These are phyloP conservation scores for Ogataea degrootiae DNA, from an alignment of 805 yeast genomes.

Conservation along the genomic window DNA sequence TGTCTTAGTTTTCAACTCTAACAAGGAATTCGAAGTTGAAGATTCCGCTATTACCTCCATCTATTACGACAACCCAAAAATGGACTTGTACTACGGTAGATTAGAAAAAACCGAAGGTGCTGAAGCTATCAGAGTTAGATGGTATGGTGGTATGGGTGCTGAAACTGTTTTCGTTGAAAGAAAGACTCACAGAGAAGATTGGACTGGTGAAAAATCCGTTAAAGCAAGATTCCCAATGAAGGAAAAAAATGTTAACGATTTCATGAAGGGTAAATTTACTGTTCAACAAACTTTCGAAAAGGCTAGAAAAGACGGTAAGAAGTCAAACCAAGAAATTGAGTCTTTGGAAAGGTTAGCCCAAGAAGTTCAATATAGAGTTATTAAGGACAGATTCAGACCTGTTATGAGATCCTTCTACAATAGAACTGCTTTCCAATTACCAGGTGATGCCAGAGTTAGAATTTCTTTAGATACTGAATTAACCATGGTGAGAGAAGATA, in stretches of 20 bases:
- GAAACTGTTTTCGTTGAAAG: conserved; percentile 94
- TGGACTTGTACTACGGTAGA: conserved; percentile 92
- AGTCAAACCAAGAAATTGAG: conserved; percentile 81
- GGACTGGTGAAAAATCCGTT: conserved; percentile 99
- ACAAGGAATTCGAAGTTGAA: conserved; percentile 91
- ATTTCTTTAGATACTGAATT: conserved; percentile 96
- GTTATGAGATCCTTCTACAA: conserved; percentile 94
- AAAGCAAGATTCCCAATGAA: conserved; percentile 93
- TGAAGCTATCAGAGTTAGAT: conserved; percentile 94
- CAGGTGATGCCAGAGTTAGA: conserved; percentile 99
- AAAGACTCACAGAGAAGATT: conserved; percentile 97
- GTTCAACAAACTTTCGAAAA: conserved; percentile 89
- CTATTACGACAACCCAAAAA: conserved; percentile 83
- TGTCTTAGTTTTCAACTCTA: conserved; percentile 92
- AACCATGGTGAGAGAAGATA: conserved; percentile 96
- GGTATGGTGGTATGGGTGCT: conserved; percentile 98
- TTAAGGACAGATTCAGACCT: conserved; percentile 83
- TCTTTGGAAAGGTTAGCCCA: conserved; percentile 86
- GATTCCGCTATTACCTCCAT: conserved; percentile 97
- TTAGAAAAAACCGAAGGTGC: conserved; percentile 97
- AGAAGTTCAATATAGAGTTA: conserved; percentile 86
- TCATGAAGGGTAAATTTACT: conserved; percentile 77
- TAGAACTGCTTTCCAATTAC: conserved; percentile 97
- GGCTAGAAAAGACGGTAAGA: conserved; percentile 88
- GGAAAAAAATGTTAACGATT: conserved; percentile 85